phyloP scores from a whole-genome alignment of 2,329 filamentous ascomycete genomes.

The Neoascochyta sp. region DNA sequence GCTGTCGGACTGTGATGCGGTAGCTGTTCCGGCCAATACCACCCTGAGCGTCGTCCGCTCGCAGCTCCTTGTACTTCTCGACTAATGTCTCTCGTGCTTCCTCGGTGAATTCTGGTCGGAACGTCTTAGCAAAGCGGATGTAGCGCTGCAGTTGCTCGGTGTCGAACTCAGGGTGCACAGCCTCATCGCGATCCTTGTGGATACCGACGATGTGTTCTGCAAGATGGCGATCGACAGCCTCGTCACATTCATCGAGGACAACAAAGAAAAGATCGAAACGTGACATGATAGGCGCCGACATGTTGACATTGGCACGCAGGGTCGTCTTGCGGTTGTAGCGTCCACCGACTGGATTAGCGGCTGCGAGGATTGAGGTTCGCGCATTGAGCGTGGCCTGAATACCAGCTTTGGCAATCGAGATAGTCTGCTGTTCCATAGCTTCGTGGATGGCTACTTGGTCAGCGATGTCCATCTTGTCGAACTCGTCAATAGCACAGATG shows the following conservation, averaged over 20 bases:
- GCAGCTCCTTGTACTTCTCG: conserved; percentile 90
- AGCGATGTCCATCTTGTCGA: conserved; percentile 98
- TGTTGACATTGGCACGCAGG: conserved; percentile 92
- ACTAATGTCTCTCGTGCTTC: conserved; percentile 84
- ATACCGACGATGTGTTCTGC: conserved; percentile 93
- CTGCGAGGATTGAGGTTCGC: conserved; percentile 89
- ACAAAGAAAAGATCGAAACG: conserved; percentile 99
- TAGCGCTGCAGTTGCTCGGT: conserved; percentile 96
- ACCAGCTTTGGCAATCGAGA: conserved; percentile 96
- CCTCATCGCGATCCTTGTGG: conserved; percentile 87
- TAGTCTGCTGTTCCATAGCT: conserved; percentile 99
- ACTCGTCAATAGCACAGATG: conserved; percentile 97
- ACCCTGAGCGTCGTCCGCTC: conserved; percentile 88
- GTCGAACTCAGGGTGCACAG: conserved; percentile 87
- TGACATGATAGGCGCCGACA: conserved; percentile 98
- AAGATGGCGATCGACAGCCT: conserved; percentile 81
- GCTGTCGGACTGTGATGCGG: conserved; percentile 91
- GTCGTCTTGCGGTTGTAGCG: conserved; percentile 97
- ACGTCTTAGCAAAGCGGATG: conserved; percentile 92
- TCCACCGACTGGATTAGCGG: conserved; percentile 91
- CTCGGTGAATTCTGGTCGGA: conserved; percentile 85
- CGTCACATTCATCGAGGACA: conserved; percentile 93
- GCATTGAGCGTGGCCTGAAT: conserved; percentile 98
- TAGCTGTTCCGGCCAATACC: conserved; percentile 94
- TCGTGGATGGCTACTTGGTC: conserved; percentile 99